Percentiles rank a stretch among this genome's conserved stretches.
phyloP scores from a whole-genome alignment of 768 basidiomycete species.

The Rhodosporidiobolus odoratus region DNA sequence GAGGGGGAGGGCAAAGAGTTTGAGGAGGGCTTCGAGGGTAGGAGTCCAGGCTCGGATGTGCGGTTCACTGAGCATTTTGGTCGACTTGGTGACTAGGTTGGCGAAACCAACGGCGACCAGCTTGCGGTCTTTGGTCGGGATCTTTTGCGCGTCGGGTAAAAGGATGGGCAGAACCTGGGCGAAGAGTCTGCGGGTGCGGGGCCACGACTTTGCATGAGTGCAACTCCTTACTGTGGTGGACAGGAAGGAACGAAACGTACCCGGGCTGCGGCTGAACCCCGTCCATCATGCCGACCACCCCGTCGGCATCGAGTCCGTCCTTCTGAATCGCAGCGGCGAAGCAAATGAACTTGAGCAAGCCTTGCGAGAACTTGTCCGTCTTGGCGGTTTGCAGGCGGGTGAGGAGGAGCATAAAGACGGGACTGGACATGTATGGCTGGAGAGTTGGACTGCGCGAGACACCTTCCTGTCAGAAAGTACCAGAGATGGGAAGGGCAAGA shows the following conservation, averaged over 20 bases:
- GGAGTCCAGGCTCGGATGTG: constrained; percentile 64
- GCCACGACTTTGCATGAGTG: background rate
- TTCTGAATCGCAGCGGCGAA: constrained; percentile 48
- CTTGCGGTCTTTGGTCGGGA: constrained; percentile 77
- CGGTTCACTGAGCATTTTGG: constrained; percentile 63
- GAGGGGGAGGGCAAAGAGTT: constrained; percentile 72
- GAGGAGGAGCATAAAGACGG: constrained; percentile 44
- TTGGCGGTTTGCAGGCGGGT: constrained; percentile 70
- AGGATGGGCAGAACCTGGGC: constrained; percentile 70
- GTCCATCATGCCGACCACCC: constrained; percentile 69
- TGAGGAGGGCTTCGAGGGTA: constrained; percentile 63
- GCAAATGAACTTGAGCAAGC: background rate
- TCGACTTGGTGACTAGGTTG: constrained; percentile 68
- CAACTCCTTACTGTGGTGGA: background rate
- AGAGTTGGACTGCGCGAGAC: constrained; percentile 55
- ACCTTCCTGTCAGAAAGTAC: background rate
- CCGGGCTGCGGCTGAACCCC: constrained; percentile 64
- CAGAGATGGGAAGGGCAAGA: background rate
- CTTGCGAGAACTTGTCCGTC: constrained; percentile 58
- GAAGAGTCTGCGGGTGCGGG: constrained; percentile 58
- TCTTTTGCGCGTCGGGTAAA: constrained; percentile 71
- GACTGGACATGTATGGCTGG: constrained; percentile 65
- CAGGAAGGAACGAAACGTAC: constrained; percentile 51
- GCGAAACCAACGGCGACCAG: constrained; percentile 73
- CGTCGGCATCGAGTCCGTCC: constrained; percentile 70